These are phyloP conservation scores for Hanseniaspora meyeri DNA, from an alignment of 805 yeast genomes.

Conservation along the genomic window DNA sequence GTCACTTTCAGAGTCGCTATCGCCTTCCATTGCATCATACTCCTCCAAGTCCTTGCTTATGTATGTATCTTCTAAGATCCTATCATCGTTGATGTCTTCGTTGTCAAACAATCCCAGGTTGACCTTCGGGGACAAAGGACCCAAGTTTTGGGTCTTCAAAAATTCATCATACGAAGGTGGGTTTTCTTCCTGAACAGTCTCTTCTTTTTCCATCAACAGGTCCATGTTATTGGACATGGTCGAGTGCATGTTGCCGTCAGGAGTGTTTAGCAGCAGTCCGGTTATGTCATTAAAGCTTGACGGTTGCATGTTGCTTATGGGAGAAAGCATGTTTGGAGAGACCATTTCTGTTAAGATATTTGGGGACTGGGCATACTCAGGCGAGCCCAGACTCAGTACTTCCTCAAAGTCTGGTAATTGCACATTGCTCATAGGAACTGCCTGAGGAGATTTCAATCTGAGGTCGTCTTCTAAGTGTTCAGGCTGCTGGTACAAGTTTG, in stretches of 20 bases:
- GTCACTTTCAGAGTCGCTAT: constrained; percentile 11
- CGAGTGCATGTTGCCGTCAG: constrained; percentile 22
- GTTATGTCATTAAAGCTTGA: background rate
- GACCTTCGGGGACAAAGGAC: constrained; percentile 4
- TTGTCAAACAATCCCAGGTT: constrained; percentile 2
- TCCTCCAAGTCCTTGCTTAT: constrained; percentile 13
- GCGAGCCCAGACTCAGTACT: constrained; percentile 4
- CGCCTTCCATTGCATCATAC: constrained; percentile 12
- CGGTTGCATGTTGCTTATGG: background rate
- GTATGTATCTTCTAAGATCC: background rate
- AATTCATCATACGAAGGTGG: constrained; percentile 12
- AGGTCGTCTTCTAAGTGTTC: constrained; percentile 4
- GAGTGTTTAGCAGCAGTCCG: constrained; percentile 24
- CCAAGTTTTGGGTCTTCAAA: constrained; percentile 5
- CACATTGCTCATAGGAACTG: constrained; percentile 1
- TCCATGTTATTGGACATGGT: constrained; percentile 12
- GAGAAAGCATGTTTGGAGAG: constrained; percentile 2
- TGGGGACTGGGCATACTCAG: background rate
- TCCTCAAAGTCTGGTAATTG: constrained; percentile 12
- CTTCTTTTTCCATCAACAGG: background rate
- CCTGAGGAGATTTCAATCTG: constrained; percentile 9
- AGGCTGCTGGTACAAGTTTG: constrained; percentile 9
- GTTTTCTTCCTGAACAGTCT: background rate
- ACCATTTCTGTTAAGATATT: background rate
- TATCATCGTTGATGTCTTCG: background rate